phyloP scores from a whole-genome alignment of 331 rosid species.

The Prunus yedoensis region DNA sequence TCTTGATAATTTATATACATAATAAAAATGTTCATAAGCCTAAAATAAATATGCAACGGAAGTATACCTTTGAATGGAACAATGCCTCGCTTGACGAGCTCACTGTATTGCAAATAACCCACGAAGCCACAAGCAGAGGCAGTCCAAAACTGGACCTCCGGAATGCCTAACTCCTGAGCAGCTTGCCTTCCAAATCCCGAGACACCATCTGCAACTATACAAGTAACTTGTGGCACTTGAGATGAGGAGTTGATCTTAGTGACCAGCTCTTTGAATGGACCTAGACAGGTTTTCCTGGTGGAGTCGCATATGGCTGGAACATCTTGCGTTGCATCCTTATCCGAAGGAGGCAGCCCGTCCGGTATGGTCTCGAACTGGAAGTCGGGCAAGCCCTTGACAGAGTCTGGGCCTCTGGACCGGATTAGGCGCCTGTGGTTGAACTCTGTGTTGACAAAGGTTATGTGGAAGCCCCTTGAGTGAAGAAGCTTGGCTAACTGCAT shows the following conservation, averaged over 20 bases:
- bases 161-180: constrained; percentile 34
- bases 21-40: too few relatives aligned
- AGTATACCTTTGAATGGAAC: too few relatives aligned
- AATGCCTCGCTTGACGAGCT: too few relatives aligned
- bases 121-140: too few relatives aligned
- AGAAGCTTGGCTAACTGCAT: constrained; percentile 49
- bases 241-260: constrained; percentile 25
- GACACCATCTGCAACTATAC: constrained; percentile 43
- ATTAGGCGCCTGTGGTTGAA: constrained; percentile 42
- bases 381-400: constrained; percentile 10
- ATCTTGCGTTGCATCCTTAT: constrained; percentile 42
- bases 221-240: constrained; percentile 29
- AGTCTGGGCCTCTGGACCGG: constrained; percentile 31
- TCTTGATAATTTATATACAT: too few relatives aligned
- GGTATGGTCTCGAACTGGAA: constrained; percentile 23
- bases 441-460: constrained; percentile 10
- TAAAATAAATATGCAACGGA: too few relatives aligned
- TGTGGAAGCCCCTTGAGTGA: constrained; percentile 37
- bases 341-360: constrained; percentile 40
- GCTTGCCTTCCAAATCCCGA: constrained; percentile 40
- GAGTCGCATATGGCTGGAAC: constrained; percentile 28
- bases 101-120: too few relatives aligned
- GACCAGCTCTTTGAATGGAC: constrained; percentile 47
- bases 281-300: background rate
- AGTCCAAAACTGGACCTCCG: constrained; percentile 5